Evolutionary conservation across 352 stramenopile genomes (phyloP).

Genomic region (Saprolegnia parasitica): DNA sequence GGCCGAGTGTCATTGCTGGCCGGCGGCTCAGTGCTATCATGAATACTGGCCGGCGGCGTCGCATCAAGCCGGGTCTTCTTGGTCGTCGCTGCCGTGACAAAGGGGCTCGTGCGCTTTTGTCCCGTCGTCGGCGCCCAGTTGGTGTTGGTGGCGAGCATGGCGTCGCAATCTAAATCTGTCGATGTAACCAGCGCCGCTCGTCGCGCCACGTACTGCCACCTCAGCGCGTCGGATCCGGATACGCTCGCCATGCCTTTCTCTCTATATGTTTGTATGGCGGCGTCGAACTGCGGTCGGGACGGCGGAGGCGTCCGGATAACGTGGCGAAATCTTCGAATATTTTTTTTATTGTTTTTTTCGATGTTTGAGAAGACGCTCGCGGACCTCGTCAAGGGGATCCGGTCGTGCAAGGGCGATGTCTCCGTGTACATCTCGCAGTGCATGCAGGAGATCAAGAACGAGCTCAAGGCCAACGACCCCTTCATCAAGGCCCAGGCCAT

Average conservation of each 20-base stretch:
- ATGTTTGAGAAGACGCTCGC: constrained; percentile 99
- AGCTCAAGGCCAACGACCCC: constrained; percentile 95
- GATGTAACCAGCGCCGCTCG: too few species aligned
- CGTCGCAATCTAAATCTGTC: not conserved
- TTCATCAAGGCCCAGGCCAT: constrained; percentile 97
- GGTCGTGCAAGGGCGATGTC: constrained; percentile 94
- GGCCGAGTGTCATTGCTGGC: not conserved
- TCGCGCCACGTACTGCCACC: too few species aligned
- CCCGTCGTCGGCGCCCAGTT: not conserved
- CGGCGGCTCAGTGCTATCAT: not conserved
- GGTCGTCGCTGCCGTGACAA: too few species aligned
- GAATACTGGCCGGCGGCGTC: not conserved
- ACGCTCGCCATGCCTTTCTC: too few species aligned
- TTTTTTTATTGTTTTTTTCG: not conserved
- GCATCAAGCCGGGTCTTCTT: not conserved
- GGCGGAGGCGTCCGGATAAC: not conserved
- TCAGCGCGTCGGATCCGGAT: too few species aligned
- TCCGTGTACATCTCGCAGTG: constrained; percentile 95
- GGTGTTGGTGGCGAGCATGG: too few species aligned
- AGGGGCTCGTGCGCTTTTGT: not conserved
- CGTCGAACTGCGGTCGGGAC: too few species aligned
- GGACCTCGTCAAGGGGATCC: constrained; percentile 98
- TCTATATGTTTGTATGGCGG: too few species aligned
- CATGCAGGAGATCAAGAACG: constrained; percentile 97
- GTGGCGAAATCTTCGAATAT: too few species aligned